Conservation (phyloP, 768 basidiomycete genomes). For the Lactarius akahatsu region DNA sequence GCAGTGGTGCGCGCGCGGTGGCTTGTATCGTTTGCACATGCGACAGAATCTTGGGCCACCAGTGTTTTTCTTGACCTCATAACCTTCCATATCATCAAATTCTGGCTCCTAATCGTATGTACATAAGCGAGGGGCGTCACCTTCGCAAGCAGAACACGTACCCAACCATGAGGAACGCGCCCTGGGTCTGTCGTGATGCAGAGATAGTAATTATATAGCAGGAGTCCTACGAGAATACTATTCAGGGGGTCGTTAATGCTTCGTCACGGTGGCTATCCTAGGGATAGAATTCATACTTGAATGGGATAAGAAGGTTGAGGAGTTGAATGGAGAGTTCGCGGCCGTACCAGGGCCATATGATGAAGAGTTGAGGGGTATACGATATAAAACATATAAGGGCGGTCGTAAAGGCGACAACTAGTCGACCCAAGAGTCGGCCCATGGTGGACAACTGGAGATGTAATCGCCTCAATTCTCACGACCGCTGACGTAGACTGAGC, state of each 20-base stretch:
- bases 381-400: constrained; percentile 83
- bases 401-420: constrained; percentile 68
- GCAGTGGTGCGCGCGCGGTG: constrained; percentile 92
- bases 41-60: constrained; percentile 84
- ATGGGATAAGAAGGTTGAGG: constrained; percentile 73
- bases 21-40: constrained; percentile 81
- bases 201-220: constrained; percentile 88
- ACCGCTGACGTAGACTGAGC: too few relatives aligned
- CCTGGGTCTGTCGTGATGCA: constrained; percentile 87
- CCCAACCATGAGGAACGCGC: constrained; percentile 75
- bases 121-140: background rate
- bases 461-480: background rate
- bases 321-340: constrained; percentile 70
- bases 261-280: constrained; percentile 4
- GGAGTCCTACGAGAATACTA: constrained; percentile 71
- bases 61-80: constrained; percentile 88
- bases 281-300: constrained; percentile 65
- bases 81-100: constrained; percentile 59
- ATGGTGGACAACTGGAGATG: constrained; percentile 32
- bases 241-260: constrained; percentile 20
- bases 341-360: constrained; percentile 94
- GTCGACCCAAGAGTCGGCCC: constrained; percentile 52
- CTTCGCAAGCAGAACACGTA: constrained; percentile 37
- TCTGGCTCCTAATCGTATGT: constrained; percentile 64
- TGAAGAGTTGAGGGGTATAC: constrained; percentile 84